Percentiles rank a stretch among this genome's conserved stretches.
Conservation (phyloP, 495 filamentous ascomycete genomes). For the Xylaria scruposa region DNA sequence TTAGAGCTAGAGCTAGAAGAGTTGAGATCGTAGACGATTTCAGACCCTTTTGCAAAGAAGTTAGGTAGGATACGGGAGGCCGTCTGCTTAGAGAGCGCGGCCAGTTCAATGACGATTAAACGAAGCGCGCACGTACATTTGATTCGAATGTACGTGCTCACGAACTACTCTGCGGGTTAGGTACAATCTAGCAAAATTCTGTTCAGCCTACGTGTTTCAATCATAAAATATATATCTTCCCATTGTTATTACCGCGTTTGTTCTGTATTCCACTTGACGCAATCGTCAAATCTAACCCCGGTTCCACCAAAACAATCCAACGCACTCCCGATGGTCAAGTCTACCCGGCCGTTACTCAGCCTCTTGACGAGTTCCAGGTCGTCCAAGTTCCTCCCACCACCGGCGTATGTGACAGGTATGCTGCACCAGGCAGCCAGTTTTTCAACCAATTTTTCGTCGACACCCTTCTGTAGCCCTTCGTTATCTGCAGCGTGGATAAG, state of each 20-base stretch:
- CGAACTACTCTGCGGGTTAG: conserved; percentile 17
- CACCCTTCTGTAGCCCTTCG: conserved; percentile 87
- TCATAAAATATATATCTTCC: conserved; percentile 3
- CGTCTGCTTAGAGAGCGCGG: conserved; percentile 20
- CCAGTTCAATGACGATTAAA: conserved; percentile 35
- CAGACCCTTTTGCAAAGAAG: conserved; percentile 25
- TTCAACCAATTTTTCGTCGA: conserved; percentile 83
- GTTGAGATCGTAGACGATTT: conserved; percentile 44
- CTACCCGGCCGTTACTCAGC: conserved; percentile 80
- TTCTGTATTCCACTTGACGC: conserved; percentile 80
- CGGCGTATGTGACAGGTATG: conserved; percentile 95
- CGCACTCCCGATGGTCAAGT: conserved; percentile 95
- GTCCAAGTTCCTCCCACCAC: conserved; percentile 79
- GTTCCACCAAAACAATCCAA: conserved; percentile 93
- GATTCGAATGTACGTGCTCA: conserved; percentile 30
- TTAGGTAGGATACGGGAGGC: conserved; percentile 28
- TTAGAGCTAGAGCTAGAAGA: conserved; percentile 72
- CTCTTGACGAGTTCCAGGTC: conserved; percentile 81
- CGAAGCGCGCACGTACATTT: conserved; percentile 36
- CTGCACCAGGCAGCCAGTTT: conserved; percentile 82
- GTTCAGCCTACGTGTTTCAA: background rate
- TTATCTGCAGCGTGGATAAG: conserved; percentile 99
- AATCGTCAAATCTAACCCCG: conserved; percentile 84
- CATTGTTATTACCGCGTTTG: conserved; percentile 31
- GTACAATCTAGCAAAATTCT: conserved; percentile 14